These are phyloP conservation scores for Globisporangium orthogonon DNA, from an alignment of 352 stramenopile species.

Conservation along the genomic window DNA sequence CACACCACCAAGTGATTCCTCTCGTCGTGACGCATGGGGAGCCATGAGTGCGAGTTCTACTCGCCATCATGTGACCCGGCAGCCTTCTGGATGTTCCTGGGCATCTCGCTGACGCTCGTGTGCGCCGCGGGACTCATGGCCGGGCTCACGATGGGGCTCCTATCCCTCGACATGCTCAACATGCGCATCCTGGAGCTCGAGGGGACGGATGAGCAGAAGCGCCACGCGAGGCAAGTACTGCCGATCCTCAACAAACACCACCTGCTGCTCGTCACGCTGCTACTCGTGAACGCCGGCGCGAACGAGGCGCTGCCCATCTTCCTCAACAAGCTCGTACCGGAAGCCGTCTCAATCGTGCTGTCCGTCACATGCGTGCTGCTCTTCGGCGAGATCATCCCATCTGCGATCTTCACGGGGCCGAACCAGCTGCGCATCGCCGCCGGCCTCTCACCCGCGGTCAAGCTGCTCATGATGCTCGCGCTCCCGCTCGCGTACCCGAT, in stretches of 20 bases:
- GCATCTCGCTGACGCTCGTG: slow-evolving; percentile 38
- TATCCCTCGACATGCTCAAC: slow-evolving; percentile 78
- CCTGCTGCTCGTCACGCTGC: slow-evolving; percentile 90
- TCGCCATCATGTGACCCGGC: slow-evolving; percentile 59
- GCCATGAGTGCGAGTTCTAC: slow-evolving; percentile 41
- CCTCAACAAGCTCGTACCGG: slow-evolving; percentile 82
- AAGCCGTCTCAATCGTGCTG: slow-evolving; percentile 86
- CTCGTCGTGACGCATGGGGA: slow-evolving; percentile 2
- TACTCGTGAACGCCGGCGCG: slow-evolving; percentile 91
- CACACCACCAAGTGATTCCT: no score
- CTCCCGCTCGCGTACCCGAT: slow-evolving; percentile 91
- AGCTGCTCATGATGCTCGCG: slow-evolving; percentile 83
- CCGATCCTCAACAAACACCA: slow-evolving; percentile 90
- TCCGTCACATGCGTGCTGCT: slow-evolving; percentile 94
- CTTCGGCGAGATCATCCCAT: slow-evolving; percentile 95
- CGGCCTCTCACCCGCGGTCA: slow-evolving; percentile 76
- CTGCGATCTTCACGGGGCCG: slow-evolving; percentile 91
- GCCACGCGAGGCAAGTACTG: slow-evolving; percentile 64
- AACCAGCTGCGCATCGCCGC: slow-evolving; percentile 89
- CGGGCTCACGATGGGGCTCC: slow-evolving; percentile 70
- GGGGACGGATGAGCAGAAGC: slow-evolving; percentile 67
- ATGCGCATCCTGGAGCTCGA: slow-evolving; percentile 75
- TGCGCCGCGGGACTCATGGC: slow-evolving; percentile 59
- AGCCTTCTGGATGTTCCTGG: slow-evolving; percentile 54
- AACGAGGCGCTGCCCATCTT: slow-evolving; percentile 95